These are phyloP conservation scores for Mortierella sp. DNA, from an alignment of 371 early-diverging fungal genomes.

Conservation along the genomic window DNA sequence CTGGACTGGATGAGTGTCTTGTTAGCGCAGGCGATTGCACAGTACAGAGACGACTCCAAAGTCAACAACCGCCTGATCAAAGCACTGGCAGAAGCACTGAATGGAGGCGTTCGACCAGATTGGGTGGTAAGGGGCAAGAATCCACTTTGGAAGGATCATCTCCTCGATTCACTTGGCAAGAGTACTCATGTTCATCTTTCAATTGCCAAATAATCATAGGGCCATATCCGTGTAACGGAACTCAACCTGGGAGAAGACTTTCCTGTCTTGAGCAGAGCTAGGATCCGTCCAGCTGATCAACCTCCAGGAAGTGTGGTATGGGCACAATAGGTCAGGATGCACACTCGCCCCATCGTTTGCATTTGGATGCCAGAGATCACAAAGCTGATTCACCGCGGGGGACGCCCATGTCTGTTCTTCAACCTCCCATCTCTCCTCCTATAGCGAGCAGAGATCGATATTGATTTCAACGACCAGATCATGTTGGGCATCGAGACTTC, in stretches of 20 bases:
- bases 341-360: no score
- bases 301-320: conserved; percentile 73
- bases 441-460: conserved; percentile 80
- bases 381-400: no score
- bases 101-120: conserved; percentile 81
- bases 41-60: conserved; percentile 85
- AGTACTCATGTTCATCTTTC: no score
- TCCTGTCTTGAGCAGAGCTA: conserved; percentile 79
- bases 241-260: conserved; percentile 91
- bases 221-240: conserved; percentile 88
- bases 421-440: no score
- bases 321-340: no score
- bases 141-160: background rate
- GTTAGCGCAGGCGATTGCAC: conserved; percentile 84
- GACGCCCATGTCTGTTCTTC: no score
- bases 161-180: no score
- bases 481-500: conserved; percentile 85
- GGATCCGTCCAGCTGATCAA: conserved; percentile 78
- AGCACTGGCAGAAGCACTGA: conserved; percentile 81
- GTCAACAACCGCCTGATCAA: conserved; percentile 77
- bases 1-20: conserved; percentile 95
- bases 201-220: conserved; percentile 55
- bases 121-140: conserved; percentile 69
- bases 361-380: no score
- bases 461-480: conserved; percentile 83